Evolutionary conservation across 1,139 yeast species (phyloP).

Genomic region (Meyerozyma smithsonii): DNA sequence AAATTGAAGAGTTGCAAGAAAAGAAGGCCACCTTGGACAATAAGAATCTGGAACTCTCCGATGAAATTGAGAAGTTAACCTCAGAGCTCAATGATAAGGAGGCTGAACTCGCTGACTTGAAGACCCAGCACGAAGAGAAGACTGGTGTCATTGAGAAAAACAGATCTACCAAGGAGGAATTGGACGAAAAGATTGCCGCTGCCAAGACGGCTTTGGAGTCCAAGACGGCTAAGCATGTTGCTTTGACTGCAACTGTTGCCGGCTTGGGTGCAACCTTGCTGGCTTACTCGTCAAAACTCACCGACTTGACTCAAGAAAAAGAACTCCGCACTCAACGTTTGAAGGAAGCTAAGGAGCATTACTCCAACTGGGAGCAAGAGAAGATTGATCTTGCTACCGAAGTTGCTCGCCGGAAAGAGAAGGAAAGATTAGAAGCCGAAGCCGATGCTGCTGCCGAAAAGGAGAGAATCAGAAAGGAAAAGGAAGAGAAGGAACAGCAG

Average conservation of each 20-base stretch:
- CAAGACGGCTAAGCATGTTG: constrained; percentile 34
- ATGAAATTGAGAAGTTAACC: constrained; percentile 40
- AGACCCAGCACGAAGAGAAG: constrained; percentile 37
- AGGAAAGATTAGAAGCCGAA: constrained; percentile 12
- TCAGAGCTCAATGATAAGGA: constrained; percentile 37
- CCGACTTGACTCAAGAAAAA: constrained; percentile 36
- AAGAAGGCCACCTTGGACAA: constrained; percentile 39
- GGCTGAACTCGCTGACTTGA: constrained; percentile 36
- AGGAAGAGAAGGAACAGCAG: constrained; percentile 13
- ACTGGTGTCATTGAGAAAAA: constrained; percentile 33
- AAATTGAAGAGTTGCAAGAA: constrained; percentile 41
- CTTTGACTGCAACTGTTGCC: constrained; percentile 42
- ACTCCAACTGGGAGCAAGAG: constrained; percentile 36
- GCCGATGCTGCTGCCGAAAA: constrained; percentile 24
- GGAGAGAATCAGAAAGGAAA: constrained; percentile 24
- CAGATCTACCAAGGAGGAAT: constrained; percentile 35
- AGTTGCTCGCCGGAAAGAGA: constrained; percentile 11
- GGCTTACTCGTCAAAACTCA: constrained; percentile 42
- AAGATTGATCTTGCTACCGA: constrained; percentile 13
- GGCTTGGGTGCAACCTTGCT: constrained; percentile 38
- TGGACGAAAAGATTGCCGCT: constrained; percentile 32
- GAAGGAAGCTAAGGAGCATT: constrained; percentile 38
- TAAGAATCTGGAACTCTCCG: constrained; percentile 39
- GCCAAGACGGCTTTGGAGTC: constrained; percentile 31
- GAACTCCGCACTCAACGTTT: constrained; percentile 33